Base-by-base conservation (phyloP, 2,329 filamentous ascomycete genomes). In the Penicillium aurantiogriseum region DNA sequence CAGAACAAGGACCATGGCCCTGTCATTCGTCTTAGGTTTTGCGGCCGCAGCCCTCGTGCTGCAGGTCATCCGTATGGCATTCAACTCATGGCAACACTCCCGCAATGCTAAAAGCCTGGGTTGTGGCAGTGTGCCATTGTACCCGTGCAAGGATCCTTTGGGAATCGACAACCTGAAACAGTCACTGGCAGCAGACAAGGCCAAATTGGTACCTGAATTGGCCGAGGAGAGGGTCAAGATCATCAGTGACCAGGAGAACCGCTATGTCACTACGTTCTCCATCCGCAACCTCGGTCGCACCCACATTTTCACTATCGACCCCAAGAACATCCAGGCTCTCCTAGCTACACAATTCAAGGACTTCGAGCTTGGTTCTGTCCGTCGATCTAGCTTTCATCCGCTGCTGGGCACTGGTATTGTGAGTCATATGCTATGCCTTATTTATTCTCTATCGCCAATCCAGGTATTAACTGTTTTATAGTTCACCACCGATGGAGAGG, bases 261-360 rank as follows among this genome's bases (percentile, higher is more conserved):
- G 70, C 33, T 55, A 59, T 38, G 66, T 72, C 27, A 58, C 62
- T 2, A 72, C 69, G 11, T 71, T 64, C 42, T 42, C 60, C 7
- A 29, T 69, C 17, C 62, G 63, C 35, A 67, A 67, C 36, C 54
- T 69, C 23, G 67, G 65, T 23, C 61, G 59, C 17, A 61, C 71
- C 10, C 53, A 59, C 11, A 44, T 69, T 40, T 65, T 68, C 35
- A 76, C 74, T 8, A 61, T 64, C 23, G 75, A 77, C 17, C 74
- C 75, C 4, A 71, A 70, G 55, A 96, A 95, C 70, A 86, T 96
- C 75, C 94, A 96, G 74, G 90, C 92, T 21, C 80, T 96, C 23
- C 79, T 96, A 13, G 89, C 91, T 0, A 90, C 88, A 1, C 90
- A 96, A 69, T 96, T 96, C 71, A 78, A 78, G 57, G 89, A 94